These are phyloP conservation scores for Monilinia aucupariae DNA, from an alignment of 2,329 filamentous ascomycete genomes.

Conservation along the genomic window DNA sequence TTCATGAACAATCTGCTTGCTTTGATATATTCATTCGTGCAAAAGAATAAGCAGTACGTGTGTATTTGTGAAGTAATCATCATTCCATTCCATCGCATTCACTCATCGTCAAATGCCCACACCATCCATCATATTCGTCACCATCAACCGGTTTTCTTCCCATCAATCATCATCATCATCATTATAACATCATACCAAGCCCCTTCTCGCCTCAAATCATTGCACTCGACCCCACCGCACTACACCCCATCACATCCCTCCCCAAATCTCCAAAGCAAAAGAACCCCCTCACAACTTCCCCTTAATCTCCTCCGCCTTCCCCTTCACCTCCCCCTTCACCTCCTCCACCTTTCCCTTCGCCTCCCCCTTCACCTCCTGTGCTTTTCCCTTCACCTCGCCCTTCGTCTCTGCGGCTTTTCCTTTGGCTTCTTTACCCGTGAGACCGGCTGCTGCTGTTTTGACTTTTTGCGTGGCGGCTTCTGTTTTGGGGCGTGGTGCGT, in stretches of 20 bases:
- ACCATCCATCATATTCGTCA: no score
- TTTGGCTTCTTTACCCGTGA: slow-evolving; percentile 9
- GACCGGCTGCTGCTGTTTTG: slow-evolving; percentile 32
- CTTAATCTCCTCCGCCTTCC: background rate
- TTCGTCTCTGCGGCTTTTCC: slow-evolving; percentile 39
- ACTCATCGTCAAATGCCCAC: background rate
- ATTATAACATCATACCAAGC: background rate
- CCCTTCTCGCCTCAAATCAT: no score
- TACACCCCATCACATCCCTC: no score
- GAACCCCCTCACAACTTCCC: background rate
- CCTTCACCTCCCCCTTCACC: background rate
- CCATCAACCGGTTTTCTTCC: background rate
- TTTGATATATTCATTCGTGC: background rate
- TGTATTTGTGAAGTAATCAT: background rate
- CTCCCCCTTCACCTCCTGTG: background rate
- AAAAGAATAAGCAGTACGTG: background rate
- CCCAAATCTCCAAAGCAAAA: no score
- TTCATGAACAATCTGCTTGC: background rate
- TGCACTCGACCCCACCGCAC: no score
- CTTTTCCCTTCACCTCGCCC: slow-evolving; percentile 36
- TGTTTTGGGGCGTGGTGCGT: slow-evolving; percentile 17
- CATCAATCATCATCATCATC: background rate
- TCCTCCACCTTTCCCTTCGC: background rate
- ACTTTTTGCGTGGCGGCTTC: slow-evolving; percentile 41
- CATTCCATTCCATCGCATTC: background rate